A percentile compares a stretch with the other conserved stretches of the same genome.
These are phyloP conservation scores for Linum usitatissimum DNA, from an alignment of 345 rosid species.

Conservation along the genomic window DNA sequence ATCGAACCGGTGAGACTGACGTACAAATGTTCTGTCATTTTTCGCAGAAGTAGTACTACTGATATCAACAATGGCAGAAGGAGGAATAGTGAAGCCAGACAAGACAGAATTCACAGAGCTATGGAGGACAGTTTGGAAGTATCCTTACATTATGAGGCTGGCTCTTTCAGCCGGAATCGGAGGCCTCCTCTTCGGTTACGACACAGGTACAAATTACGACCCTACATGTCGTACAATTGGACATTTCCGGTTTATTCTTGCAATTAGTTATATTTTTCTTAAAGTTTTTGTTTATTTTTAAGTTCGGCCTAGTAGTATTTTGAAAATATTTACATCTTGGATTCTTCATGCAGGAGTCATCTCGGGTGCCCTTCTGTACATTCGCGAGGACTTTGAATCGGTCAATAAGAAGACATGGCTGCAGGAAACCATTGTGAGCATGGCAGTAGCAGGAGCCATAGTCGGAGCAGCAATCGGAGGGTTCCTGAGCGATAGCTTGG, in stretches of 20 bases:
- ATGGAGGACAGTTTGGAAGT: conserved; percentile 56
- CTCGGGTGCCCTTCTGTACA: conserved; percentile 84
- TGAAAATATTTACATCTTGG: conserved; percentile 1
- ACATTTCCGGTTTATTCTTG: too few relatives aligned
- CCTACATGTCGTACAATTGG: too few relatives aligned
- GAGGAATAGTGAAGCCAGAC: conserved; percentile 26
- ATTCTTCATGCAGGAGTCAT: conserved; percentile 42
- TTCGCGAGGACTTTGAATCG: conserved; percentile 51
- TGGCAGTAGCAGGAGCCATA: conserved; percentile 84
- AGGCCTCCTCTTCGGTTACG: conserved; percentile 83
- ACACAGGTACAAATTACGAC: conserved; percentile 38
- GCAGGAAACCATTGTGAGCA: conserved; percentile 91
- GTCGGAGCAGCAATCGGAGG: conserved; percentile 80
- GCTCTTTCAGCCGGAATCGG: conserved; percentile 93
- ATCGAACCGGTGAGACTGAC: too few relatives aligned
- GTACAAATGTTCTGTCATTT: too few relatives aligned
- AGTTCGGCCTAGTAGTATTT: too few relatives aligned
- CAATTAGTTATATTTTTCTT: too few relatives aligned
- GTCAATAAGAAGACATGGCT: conserved; percentile 48
- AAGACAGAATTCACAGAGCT: conserved; percentile 54
- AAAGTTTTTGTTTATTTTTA: too few relatives aligned
- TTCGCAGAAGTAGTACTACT: too few relatives aligned
- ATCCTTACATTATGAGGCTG: conserved; percentile 72
- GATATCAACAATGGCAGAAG: conserved; percentile 38
- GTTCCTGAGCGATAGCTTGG: conserved; percentile 60